Conservation (phyloP, 169 alveolate species). For the Plasmodium knowlesi region DNA sequence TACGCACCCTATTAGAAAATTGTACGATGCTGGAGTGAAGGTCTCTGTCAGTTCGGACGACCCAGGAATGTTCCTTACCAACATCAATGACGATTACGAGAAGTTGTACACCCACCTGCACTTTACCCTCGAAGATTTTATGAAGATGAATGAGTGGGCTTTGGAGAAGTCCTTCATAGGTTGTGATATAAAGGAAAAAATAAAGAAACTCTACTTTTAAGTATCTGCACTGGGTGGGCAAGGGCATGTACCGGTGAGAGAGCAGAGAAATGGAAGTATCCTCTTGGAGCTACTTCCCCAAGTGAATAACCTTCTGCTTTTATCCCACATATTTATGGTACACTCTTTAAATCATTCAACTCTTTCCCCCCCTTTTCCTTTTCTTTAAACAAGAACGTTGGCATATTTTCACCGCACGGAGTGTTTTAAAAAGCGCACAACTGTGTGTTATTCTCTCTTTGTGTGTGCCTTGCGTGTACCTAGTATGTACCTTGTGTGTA, state of each 20-base stretch:
- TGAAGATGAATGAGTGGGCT: conserved; percentile 78
- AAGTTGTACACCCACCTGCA: conserved; percentile 60
- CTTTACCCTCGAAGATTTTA: conserved; percentile 74
- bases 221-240: neutral
- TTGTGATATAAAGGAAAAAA: conserved; percentile 13
- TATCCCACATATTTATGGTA: neutral
- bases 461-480: neutral
- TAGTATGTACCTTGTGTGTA: neutral
- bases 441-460: neutral
- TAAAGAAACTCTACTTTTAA: conserved; percentile 62
- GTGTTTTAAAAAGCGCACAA: neutral
- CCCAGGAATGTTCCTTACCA: conserved; percentile 76
- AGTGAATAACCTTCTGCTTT: neutral
- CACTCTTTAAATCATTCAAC: neutral
- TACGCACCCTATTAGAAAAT: conserved; percentile 75
- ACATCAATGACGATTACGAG: conserved; percentile 74
- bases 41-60: conserved; percentile 77
- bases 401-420: neutral
- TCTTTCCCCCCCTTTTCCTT: neutral
- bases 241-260: neutral
- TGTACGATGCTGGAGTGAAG: conserved; percentile 78
- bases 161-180: conserved; percentile 75
- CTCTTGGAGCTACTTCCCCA: neutral
- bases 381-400: neutral
- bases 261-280: neutral